Evolutionary conservation across 768 basidiomycete genomes (phyloP), one percentile per base, ranked within the genome.

Genomic region (Termitomyces titanicus): DNA sequence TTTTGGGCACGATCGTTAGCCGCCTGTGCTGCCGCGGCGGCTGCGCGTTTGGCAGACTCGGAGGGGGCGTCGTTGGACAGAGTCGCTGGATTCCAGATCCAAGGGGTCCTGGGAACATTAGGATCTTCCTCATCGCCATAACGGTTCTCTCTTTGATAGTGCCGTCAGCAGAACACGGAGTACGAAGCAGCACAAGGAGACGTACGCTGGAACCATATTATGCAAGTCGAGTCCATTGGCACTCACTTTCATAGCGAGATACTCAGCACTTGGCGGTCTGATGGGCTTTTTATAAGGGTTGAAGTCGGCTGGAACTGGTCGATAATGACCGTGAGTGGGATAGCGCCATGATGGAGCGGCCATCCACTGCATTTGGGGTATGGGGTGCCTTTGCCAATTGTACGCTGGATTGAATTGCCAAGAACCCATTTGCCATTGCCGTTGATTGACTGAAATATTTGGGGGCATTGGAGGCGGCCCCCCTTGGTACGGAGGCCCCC

Each of bases 201-300:
- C 83, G 58, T 62, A 86, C 88, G 77, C 76, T 53, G 80, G 79
- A 40, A 86, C 76, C 84, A 89, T 86, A 49, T 81, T 77, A 56
- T 79, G 72, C 20, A 91, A 74, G 31, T 84, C 85, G 5, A 91
- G 70, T 0, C 84, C 83, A 66, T 91, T 90, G 47, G 84, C 75
- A 1, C 72, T 63, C 25, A 91, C 67, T 62, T 78, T 66, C 3
- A 79, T 80, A 3, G 78, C 77, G 66, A 86, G 80, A 67, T 91
- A 91, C 54, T 81, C 83, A 2, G 80, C 79, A 60, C 84, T 85
- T 5, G 85, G 81, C 0, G 79, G 78, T 40, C 77, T 81, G n/a
- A 82, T 78, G 11, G 74, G 63, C 18, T 84, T 82, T 64, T 88
- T 89, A 73, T 82, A 83, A 0, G 88, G 88, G 54, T 88, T 85